A percentile compares a stretch with the other conserved stretches of the same genome.
Evolutionary conservation across 331 rosid genomes (phyloP).

Genomic region (Dryas integrifolia): DNA sequence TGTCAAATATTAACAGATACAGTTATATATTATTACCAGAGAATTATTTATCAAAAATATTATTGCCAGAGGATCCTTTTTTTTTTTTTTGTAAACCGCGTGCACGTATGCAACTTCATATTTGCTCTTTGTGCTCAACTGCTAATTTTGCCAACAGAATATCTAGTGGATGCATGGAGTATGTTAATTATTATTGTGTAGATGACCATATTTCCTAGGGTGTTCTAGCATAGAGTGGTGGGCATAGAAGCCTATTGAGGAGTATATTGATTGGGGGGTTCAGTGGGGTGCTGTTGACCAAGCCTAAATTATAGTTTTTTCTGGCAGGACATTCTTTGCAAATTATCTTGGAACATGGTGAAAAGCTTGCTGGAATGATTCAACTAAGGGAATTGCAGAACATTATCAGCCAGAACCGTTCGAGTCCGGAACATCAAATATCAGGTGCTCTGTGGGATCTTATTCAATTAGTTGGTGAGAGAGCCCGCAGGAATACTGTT

Average conservation of each 20-base stretch:
- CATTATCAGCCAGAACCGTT: slow-evolving; percentile 66
- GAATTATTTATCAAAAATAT: not conserved
- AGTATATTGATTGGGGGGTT: slow-evolving; percentile 18
- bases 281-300: slow-evolving; percentile 17
- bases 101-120: not conserved
- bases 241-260: not conserved
- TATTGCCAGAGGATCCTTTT: not conserved
- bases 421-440: slow-evolving; percentile 50
- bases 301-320: slow-evolving; percentile 31
- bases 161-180: not conserved
- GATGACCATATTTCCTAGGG: slow-evolving; percentile 4
- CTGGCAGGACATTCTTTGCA: slow-evolving; percentile 77
- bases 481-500: slow-evolving; percentile 82
- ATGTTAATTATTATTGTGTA: not conserved
- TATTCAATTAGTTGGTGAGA: slow-evolving; percentile 89
- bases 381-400: slow-evolving; percentile 89
- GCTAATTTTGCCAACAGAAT: not conserved
- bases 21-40: not conserved
- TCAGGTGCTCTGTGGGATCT: slow-evolving; percentile 98
- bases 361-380: slow-evolving; percentile 86
- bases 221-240: not conserved
- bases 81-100: not conserved
- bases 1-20: not conserved
- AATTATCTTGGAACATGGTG: slow-evolving; percentile 90
- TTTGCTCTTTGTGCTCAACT: not conserved